phyloP scores from a whole-genome alignment of 2,329 filamentous ascomycete species.

The Triangularia setosa region DNA sequence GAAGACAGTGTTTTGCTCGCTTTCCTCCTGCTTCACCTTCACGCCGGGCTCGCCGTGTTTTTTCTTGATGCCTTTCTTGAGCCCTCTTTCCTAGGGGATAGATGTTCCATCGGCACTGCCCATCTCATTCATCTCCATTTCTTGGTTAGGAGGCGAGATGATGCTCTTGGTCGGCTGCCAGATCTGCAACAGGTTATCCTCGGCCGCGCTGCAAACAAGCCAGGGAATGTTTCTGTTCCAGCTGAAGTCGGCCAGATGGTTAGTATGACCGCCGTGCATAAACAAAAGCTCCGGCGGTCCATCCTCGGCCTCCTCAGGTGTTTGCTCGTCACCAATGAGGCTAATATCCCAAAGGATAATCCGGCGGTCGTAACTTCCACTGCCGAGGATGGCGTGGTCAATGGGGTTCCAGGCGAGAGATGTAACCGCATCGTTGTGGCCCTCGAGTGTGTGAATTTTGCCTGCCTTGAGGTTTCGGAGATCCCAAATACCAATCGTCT shows the following conservation, averaged over 20 bases:
- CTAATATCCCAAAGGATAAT: slow-evolving; percentile 97
- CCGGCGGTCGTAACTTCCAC: slow-evolving; percentile 85
- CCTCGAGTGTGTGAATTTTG: slow-evolving; percentile 87
- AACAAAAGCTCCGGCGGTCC: slow-evolving; percentile 95
- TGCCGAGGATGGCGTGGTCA: slow-evolving; percentile 83
- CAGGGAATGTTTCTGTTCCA: slow-evolving; percentile 98
- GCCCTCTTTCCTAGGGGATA: neutral
- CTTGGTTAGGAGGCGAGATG: slow-evolving; percentile 70
- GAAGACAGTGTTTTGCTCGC: neutral
- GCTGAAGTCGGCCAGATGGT: slow-evolving; percentile 92
- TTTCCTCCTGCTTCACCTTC: neutral
- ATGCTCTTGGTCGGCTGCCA: slow-evolving; percentile 85
- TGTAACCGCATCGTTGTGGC: slow-evolving; percentile 84
- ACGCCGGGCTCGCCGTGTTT: neutral
- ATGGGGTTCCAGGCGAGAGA: slow-evolving; percentile 93
- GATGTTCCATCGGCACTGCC: slow-evolving; percentile 29
- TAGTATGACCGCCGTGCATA: slow-evolving; percentile 98
- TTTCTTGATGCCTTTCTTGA: neutral
- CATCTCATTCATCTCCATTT: slow-evolving; percentile 73
- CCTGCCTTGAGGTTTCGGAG: slow-evolving; percentile 76
- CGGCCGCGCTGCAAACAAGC: slow-evolving; percentile 91
- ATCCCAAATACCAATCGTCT: slow-evolving; percentile 94
- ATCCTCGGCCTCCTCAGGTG: slow-evolving; percentile 90
- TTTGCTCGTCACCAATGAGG: slow-evolving; percentile 87
- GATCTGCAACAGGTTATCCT: slow-evolving; percentile 94